A percentile compares a stretch with the other conserved stretches of the same genome.
These are phyloP conservation scores for Pterocarpus macrocarpus DNA, from an alignment of 306 rosid species.

Conservation along the genomic window DNA sequence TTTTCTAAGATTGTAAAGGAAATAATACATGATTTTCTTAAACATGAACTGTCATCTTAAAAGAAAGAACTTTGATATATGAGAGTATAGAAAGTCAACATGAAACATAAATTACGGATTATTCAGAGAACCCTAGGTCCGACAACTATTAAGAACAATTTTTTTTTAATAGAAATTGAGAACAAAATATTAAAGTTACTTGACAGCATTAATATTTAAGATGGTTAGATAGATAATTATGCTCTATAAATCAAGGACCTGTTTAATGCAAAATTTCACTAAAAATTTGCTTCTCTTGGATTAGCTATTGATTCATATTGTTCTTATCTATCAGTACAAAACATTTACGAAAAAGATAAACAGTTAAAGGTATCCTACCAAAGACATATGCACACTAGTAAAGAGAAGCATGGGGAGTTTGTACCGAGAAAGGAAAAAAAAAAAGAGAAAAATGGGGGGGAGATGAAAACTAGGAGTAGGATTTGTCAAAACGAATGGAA, in stretches of 20 bases:
- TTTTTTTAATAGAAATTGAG: background rate
- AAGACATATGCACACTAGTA: conserved; percentile 32
- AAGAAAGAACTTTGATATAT: background rate
- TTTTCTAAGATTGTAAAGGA: conserved; percentile 25
- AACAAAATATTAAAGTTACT: conserved; percentile 9
- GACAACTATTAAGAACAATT: background rate
- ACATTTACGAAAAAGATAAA: conserved; percentile 1
- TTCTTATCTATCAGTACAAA: background rate
- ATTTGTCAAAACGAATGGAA: conserved; percentile 25
- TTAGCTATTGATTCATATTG: background rate
- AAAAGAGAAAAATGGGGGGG: background rate
- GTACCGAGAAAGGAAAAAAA: too few relatives aligned
- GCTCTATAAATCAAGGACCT: background rate
- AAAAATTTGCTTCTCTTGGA: conserved; percentile 10
- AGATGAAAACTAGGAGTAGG: conserved; percentile 12
- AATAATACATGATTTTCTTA: conserved; percentile 5
- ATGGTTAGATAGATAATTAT: background rate
- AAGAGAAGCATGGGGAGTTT: conserved; percentile 15
- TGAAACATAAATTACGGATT: conserved; percentile 1
- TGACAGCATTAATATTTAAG: conserved; percentile 3
- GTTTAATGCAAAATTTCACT: conserved; percentile 3
- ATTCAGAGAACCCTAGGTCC: conserved; percentile 1
- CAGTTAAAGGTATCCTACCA: conserved; percentile 26
- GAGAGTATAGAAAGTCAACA: conserved; percentile 17
- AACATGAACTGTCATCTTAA: conserved; percentile 8